phyloP scores from a whole-genome alignment of 2,329 filamentous ascomycete genomes.

The Alternaria novae-zelandiae region DNA sequence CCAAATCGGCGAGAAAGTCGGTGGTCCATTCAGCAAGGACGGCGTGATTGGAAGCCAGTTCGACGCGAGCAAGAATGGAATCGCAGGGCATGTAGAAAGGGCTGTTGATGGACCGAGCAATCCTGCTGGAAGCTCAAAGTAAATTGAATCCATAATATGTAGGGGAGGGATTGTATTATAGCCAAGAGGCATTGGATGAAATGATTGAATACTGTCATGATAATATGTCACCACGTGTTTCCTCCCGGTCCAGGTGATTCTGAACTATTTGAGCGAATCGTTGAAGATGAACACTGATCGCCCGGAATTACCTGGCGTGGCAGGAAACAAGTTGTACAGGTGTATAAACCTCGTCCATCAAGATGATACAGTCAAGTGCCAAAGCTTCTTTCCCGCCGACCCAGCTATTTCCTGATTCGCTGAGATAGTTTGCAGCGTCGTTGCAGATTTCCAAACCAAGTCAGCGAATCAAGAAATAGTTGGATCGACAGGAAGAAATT shows the following conservation, averaged over 20 bases:
- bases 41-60: slow-evolving; percentile 64
- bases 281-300: neutral
- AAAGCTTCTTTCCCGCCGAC: neutral
- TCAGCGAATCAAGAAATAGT: neutral
- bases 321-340: neutral
- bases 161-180: slow-evolving; percentile 1
- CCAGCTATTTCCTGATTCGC: neutral
- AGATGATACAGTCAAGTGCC: fast-evolving
- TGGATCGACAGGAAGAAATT: neutral
- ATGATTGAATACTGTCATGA: neutral
- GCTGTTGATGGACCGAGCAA: slow-evolving; percentile 52
- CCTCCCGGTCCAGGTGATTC: neutral
- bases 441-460: neutral
- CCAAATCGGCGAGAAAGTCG: slow-evolving; percentile 58
- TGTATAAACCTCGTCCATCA: neutral
- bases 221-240: neutral
- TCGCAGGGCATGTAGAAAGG: slow-evolving; percentile 62
- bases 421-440: neutral
- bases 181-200: slow-evolving; percentile 6
- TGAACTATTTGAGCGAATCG: neutral
- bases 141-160: neutral
- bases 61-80: slow-evolving; percentile 57
- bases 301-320: no score
- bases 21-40: slow-evolving; percentile 54
- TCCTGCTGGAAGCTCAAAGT: slow-evolving; percentile 38